Evolutionary conservation across 1,284 basidiomycete genomes (phyloP).

Genomic region (Thecaphora thlaspeos): DNA sequence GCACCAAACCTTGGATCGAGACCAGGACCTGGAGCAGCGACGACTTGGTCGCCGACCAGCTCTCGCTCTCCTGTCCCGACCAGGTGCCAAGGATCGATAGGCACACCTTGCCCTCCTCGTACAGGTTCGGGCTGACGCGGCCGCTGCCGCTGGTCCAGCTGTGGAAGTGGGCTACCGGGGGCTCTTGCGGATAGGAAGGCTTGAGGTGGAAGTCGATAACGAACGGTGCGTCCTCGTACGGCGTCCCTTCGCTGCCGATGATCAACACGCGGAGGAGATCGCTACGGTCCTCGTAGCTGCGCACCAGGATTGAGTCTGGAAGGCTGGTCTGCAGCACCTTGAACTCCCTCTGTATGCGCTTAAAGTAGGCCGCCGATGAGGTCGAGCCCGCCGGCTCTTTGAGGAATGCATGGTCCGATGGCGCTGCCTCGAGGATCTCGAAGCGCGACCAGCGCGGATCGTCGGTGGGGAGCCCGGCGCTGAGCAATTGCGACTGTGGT

Average conservation of each 20-base stretch:
- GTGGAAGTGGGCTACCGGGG: slow-evolving; percentile 83
- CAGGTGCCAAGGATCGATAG: slow-evolving; percentile 87
- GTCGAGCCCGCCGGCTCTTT: slow-evolving; percentile 6
- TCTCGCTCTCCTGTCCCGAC: slow-evolving; percentile 64
- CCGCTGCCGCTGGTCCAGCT: slow-evolving; percentile 94
- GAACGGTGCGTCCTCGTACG: slow-evolving; percentile 81
- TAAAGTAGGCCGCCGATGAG: slow-evolving; percentile 68
- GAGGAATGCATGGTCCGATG: slow-evolving; percentile 34
- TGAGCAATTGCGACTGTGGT: too few relatives aligned
- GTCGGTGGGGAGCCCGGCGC: neutral
- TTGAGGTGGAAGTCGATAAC: slow-evolving; percentile 89
- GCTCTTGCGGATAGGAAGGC: slow-evolving; percentile 72
- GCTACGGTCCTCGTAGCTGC: slow-evolving; percentile 69
- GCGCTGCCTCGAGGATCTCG: slow-evolving; percentile 36
- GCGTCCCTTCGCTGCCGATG: slow-evolving; percentile 88
- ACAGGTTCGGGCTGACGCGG: slow-evolving; percentile 72
- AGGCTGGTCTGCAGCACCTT: slow-evolving; percentile 74
- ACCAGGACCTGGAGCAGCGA: slow-evolving; percentile 88
- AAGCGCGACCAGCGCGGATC: slow-evolving; percentile 25
- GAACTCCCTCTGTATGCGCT: slow-evolving; percentile 78
- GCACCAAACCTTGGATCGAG: slow-evolving; percentile 86
- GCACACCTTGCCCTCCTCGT: slow-evolving; percentile 94
- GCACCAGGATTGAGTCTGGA: slow-evolving; percentile 59
- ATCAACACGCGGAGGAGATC: slow-evolving; percentile 85
- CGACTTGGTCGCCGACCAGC: slow-evolving; percentile 66